phyloP scores from a whole-genome alignment of 176 grass and related monocot species.

The Rhipidocladum racemiflorum region DNA sequence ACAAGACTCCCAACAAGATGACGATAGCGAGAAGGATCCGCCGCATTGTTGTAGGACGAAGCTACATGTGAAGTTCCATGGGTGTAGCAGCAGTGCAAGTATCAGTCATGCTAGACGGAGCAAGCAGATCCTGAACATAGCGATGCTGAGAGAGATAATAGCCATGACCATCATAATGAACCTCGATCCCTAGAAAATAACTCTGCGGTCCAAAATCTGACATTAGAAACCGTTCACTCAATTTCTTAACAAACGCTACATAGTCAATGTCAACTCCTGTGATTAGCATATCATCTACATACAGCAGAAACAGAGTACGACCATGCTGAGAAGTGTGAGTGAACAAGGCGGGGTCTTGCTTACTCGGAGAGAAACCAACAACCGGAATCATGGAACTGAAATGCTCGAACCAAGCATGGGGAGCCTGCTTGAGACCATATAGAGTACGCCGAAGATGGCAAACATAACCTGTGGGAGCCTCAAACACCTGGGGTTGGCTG shows the following conservation, averaged over 20 bases:
- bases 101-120: neutral
- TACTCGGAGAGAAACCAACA: neutral
- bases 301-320: neutral
- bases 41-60: neutral
- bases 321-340: neutral
- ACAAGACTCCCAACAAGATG: neutral
- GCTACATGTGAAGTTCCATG: neutral
- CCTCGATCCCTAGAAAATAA: too few relatives aligned
- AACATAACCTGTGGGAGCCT: too few relatives aligned
- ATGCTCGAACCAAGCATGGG: too few relatives aligned
- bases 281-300: neutral
- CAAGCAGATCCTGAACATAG: neutral
- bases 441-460: too few relatives aligned
- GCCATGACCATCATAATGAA: neutral
- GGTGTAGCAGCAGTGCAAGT: neutral
- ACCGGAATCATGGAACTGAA: neutral
- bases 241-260: too few relatives aligned
- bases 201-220: too few relatives aligned
- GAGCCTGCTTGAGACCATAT: too few relatives aligned
- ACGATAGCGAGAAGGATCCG: neutral
- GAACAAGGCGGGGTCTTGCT: neutral
- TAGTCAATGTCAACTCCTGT: neutral
- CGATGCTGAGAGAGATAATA: neutral
- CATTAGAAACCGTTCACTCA: too few relatives aligned
- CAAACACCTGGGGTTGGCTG: too few relatives aligned